These are phyloP conservation scores for Rhodotorula sp. DNA, from an alignment of 1,284 basidiomycete genomes.

Conservation along the genomic window DNA sequence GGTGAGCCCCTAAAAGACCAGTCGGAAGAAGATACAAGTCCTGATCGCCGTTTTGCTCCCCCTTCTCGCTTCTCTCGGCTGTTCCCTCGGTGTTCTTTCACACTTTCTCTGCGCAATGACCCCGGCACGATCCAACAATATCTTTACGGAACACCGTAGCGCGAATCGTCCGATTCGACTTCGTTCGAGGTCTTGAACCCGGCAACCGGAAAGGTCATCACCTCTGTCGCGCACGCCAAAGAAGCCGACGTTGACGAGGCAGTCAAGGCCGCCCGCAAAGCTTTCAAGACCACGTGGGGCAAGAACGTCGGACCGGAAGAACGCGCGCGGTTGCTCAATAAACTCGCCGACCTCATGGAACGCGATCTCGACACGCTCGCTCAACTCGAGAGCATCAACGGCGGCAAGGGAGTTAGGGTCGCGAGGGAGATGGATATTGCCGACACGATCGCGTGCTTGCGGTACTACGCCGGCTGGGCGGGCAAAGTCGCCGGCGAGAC, in stretches of 20 bases:
- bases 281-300: constrained; percentile 40
- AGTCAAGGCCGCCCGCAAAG: constrained; percentile 33
- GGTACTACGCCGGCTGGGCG: constrained; percentile 39
- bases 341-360: constrained; percentile 39
- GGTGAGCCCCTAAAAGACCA: constrained; percentile 1
- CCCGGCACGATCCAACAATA: background rate
- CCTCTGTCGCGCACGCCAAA: constrained; percentile 22
- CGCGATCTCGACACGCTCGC: constrained; percentile 32
- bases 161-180: constrained; percentile 15
- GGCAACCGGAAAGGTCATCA: constrained; percentile 23
- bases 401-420: constrained; percentile 34
- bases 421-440: constrained; percentile 35
- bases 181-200: constrained; percentile 35
- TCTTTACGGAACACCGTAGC: background rate
- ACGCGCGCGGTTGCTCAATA: constrained; percentile 25
- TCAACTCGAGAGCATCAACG: constrained; percentile 32
- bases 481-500: constrained; percentile 37
- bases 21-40: no score
- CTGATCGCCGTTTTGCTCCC: background rate
- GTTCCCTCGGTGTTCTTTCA: background rate
- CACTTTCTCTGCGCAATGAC: background rate
- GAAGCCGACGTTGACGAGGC: constrained; percentile 32
- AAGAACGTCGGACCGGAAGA: constrained; percentile 14
- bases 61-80: background rate
- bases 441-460: constrained; percentile 24